Evolutionary conservation across 2,329 filamentous ascomycete species (phyloP).

Genomic region (Penicillium sp.): DNA sequence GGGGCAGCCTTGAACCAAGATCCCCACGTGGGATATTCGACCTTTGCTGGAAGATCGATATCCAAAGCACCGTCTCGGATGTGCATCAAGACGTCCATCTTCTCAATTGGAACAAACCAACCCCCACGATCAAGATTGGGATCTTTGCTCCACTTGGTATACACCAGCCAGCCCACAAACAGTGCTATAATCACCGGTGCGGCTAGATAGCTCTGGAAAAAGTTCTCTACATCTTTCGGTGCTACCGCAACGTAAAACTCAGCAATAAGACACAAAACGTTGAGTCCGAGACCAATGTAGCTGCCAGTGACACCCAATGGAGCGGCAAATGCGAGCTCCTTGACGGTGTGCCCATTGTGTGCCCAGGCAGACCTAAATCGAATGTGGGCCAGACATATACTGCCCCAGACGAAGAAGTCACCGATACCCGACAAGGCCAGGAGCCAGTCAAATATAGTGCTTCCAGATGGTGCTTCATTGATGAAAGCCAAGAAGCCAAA

Average conservation of each 20-base stretch:
- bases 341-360: slow-evolving; percentile 58
- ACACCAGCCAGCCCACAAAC: slow-evolving; percentile 36
- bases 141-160: slow-evolving; percentile 19
- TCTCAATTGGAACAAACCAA: slow-evolving; percentile 18
- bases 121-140: slow-evolving; percentile 22
- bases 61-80: slow-evolving; percentile 25
- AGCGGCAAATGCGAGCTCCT: slow-evolving; percentile 67
- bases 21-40: slow-evolving; percentile 25
- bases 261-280: slow-evolving; percentile 55
- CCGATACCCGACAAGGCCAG: slow-evolving; percentile 64
- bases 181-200: slow-evolving; percentile 31
- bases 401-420: slow-evolving; percentile 66
- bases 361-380: slow-evolving; percentile 66
- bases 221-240: slow-evolving; percentile 40
- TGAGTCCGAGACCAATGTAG: slow-evolving; percentile 61
- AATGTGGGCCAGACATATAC: slow-evolving; percentile 67
- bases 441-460: slow-evolving; percentile 64
- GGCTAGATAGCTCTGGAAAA: slow-evolving; percentile 52
- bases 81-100: slow-evolving; percentile 22
- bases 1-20: slow-evolving; percentile 23
- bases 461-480: slow-evolving; percentile 46
- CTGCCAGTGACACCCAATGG: slow-evolving; percentile 63
- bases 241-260: slow-evolving; percentile 40
- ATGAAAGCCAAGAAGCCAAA: slow-evolving; percentile 47
- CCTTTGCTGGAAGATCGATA: slow-evolving; percentile 21